Evolutionary conservation across 2,329 filamentous ascomycete species (phyloP), one percentile per base, ranked within the genome.

Genomic region (Aspergillus costaricaensis): DNA sequence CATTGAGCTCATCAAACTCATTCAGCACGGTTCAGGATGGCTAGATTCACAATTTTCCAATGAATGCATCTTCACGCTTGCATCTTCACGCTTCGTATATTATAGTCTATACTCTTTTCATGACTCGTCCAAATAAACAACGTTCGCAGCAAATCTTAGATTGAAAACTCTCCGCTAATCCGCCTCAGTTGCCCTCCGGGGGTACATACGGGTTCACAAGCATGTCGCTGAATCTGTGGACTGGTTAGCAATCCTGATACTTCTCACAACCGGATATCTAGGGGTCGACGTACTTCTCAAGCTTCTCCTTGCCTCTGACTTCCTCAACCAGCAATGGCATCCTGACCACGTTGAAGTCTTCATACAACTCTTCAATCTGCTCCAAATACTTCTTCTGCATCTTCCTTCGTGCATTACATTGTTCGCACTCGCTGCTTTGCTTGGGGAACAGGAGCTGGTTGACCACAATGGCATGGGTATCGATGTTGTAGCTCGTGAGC

Each of bases 341-440:
- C 83, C 94, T 94, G 68, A 99, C 94, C 41, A 99, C 93, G 75
- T 99, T 96, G 82, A 99, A 99, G 77, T 99, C 95, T 73, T 97
- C 93, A 76, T 99, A 99, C 61, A 99, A 81, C 81, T 99, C 95
- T 79, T 96, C 93, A 71, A 98, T 98, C 83, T 99, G 94, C 74
- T 98, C 93, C 47, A 99, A 84, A 75, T 99, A 99, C 82, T 99
- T 99, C 83, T 92, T 95, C 83, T 99, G 95, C 95, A 99, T 99
- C 83, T 96, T 96, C 72, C 93, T 84, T 66, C 95, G 84, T 49
- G 95, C 91, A 74, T 92, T 96, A 80, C 95, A 99, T 82, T 99
- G 95, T 64, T 97, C 92, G 78, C 95, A 99, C 38, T 87, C 85
- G 74, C 90, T 96, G 56, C 88, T 89, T 67, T 88, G 85, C 77